Evolutionary conservation across 352 stramenopile species (phyloP), one percentile per base, ranked within the genome.

Genomic region (Pythium guiyangense): DNA sequence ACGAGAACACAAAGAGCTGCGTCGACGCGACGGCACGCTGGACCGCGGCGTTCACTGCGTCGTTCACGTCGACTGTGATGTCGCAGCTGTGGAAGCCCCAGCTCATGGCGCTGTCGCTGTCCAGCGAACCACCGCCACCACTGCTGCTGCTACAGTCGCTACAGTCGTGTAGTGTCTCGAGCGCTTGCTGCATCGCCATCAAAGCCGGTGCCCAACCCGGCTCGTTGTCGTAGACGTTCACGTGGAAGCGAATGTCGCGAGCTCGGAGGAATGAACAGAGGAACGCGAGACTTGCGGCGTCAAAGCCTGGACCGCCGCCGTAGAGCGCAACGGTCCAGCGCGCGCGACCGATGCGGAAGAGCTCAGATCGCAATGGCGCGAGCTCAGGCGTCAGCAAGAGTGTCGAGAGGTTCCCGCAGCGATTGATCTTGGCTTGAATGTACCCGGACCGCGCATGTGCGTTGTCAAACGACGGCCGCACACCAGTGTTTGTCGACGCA

Each of bases 161-260:
- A 40, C 9, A 17, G 31, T 57, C 59, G 3, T 61, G 61, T 10
- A 77, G 40, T 27, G 71, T 29, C 2, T 52, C 35, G 11, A 90
- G 50, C 10, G 77, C 70, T 29, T 57, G 48, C 17, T 64, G 46
- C 22, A 75, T 62, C 12, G 62, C 77, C 2, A 52, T 34, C 18
- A 90, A 71, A 10, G 77, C 73, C 25, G 34, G 49, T 25, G 71
- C 54, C 79, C 79, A 90, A 0, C 79, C 79, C 0, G 73, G 74
- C 26, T 90, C 79, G 22, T 87, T 88, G 67, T 90, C 79, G 48
- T 87, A 90, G 35, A 90, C 73, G 6, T 70, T 81, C 8, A 67
- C 67, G 35, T 83, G 66, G 25, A 90, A 76, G 11, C 57, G 55
- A 10, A 81, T 52, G 37, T 86, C 66, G 20, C 40, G 51, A 18